phyloP scores from a whole-genome alignment of 805 yeast species.

The Ogataea paraovalis region DNA sequence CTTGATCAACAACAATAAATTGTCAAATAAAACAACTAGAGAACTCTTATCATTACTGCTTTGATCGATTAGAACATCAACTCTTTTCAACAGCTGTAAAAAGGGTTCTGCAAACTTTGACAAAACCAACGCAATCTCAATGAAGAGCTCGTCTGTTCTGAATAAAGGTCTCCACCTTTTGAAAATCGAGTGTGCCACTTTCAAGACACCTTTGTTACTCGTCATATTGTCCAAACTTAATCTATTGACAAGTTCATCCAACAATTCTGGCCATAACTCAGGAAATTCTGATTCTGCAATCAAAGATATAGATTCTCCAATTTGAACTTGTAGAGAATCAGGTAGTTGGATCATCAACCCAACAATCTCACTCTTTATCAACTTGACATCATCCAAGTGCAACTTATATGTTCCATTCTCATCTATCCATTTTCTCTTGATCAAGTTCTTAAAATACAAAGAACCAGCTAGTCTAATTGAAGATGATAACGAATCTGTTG shows the following conservation, averaged over 20 bases:
- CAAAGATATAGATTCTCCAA: conserved; percentile 88
- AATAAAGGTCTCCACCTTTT: conserved; percentile 95
- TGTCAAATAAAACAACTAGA: conserved; percentile 60
- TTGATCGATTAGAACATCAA: conserved; percentile 59
- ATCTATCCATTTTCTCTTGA: conserved; percentile 84
- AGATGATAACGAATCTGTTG: conserved; percentile 48
- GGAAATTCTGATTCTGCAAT: conserved; percentile 98
- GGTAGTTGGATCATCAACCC: conserved; percentile 85
- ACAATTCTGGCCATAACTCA: conserved; percentile 73
- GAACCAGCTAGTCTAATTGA: conserved; percentile 83
- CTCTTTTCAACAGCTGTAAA: conserved; percentile 58
- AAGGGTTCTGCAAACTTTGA: conserved; percentile 81
- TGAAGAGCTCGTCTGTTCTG: conserved; percentile 82
- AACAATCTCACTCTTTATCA: conserved; percentile 73
- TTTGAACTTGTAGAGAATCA: conserved; percentile 76
- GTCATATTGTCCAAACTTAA: conserved; percentile 63
- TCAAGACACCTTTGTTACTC: conserved; percentile 77
- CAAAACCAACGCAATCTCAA: conserved; percentile 83
- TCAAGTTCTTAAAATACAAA: conserved; percentile 81
- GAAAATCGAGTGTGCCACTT: conserved; percentile 93
- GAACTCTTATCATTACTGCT: conserved; percentile 43
- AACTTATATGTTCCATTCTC: conserved; percentile 79
- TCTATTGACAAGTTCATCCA: conserved; percentile 68
- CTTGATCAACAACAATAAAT: conserved; percentile 66
- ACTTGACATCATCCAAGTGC: conserved; percentile 53